Evolutionary conservation across 148 eudicot genomes (phyloP).

Genomic region (Gaultheria prostrata): DNA sequence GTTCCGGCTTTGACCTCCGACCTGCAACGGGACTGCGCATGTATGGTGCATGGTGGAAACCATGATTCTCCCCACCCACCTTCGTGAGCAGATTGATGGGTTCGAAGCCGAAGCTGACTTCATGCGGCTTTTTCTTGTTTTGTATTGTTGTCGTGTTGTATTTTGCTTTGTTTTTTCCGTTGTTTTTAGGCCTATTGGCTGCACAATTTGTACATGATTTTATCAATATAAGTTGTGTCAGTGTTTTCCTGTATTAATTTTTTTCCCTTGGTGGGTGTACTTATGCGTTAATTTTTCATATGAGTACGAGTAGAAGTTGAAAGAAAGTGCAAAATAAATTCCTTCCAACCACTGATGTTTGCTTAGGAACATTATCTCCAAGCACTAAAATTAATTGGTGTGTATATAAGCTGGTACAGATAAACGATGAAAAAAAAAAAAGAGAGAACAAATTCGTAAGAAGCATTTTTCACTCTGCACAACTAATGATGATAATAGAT

Average conservation of each 20-base stretch:
- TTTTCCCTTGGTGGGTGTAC: too few relatives aligned
- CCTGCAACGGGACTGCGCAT: neutral
- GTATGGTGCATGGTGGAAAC: neutral
- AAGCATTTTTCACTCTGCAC: neutral
- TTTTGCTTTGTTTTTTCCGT: too few relatives aligned
- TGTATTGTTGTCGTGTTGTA: too few relatives aligned
- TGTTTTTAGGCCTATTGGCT: neutral
- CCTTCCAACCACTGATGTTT: too few relatives aligned
- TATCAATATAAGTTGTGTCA: too few relatives aligned
- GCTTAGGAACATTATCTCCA: neutral
- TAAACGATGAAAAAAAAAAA: neutral
- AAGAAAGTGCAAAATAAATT: neutral
- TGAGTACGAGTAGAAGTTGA: neutral
- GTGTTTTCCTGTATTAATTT: too few relatives aligned
- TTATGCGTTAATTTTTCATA: neutral
- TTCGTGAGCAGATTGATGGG: neutral
- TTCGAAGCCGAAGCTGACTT: neutral
- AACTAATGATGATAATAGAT: neutral
- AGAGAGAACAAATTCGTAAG: neutral
- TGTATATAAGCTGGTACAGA: neutral
- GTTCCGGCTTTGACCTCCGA: neutral
- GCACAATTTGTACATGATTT: too few relatives aligned
- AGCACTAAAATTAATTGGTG: neutral
- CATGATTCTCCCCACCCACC: neutral
- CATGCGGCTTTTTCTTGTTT: too few relatives aligned